Conservation (phyloP, 2,329 filamentous ascomycete species). For the Colletotrichum spinosum region DNA sequence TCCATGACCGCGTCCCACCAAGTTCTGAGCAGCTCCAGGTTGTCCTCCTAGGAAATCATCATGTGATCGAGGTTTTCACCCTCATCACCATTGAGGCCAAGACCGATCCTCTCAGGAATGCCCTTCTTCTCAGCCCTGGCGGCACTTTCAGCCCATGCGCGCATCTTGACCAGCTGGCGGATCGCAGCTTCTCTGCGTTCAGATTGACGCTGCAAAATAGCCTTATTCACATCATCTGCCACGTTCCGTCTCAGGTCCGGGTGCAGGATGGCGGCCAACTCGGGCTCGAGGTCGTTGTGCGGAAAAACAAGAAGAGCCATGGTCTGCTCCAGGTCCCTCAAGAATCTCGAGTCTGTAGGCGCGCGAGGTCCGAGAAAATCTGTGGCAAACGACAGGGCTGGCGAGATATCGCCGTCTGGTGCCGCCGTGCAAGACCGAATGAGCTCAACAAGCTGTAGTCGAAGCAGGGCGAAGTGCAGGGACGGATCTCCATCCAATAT, state of each 20-base stretch:
- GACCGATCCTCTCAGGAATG: conserved; percentile 53
- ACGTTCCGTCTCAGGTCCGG: conserved; percentile 84
- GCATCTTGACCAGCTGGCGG: conserved; percentile 81
- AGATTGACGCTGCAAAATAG: conserved; percentile 81
- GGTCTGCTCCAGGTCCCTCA: conserved; percentile 89
- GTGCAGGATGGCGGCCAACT: conserved; percentile 81
- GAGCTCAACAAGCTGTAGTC: conserved; percentile 92
- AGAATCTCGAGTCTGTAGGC: conserved; percentile 81
- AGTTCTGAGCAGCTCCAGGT: neutral
- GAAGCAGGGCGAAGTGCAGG: conserved; percentile 89
- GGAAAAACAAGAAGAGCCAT: conserved; percentile 94
- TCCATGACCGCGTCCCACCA: neutral
- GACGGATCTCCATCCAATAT: conserved; percentile 86
- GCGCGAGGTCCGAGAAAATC: conserved; percentile 89
- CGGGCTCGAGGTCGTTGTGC: conserved; percentile 80
- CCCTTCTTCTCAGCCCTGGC: conserved; percentile 59
- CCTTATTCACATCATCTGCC: conserved; percentile 90
- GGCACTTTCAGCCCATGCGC: conserved; percentile 84
- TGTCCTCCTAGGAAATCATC: conserved; percentile 28
- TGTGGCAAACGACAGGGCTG: conserved; percentile 88
- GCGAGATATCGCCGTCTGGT: conserved; percentile 77
- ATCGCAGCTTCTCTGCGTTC: conserved; percentile 84
- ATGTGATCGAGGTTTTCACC: conserved; percentile 34
- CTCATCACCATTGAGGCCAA: conserved; percentile 50
- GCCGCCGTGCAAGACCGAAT: conserved; percentile 80